Evolutionary conservation across 2,329 filamentous ascomycete genomes (phyloP).

Genomic region (Sporothrix pallida): DNA sequence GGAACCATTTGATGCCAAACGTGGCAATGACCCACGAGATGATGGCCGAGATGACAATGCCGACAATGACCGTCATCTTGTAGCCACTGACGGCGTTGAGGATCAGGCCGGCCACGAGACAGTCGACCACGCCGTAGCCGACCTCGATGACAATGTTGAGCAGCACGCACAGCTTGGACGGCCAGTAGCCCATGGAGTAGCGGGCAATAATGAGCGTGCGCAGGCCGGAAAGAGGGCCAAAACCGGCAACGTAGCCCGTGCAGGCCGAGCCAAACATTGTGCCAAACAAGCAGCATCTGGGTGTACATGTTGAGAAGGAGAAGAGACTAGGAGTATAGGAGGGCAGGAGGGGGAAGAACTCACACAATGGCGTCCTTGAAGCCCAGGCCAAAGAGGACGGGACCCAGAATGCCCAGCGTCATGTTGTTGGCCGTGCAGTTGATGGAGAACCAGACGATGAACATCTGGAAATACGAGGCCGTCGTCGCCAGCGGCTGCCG

Average conservation of each 20-base stretch:
- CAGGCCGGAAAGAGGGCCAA: constrained; percentile 32
- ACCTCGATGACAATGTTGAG: constrained; percentile 45
- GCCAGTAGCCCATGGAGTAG: constrained; percentile 47
- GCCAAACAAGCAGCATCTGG: constrained; percentile 33
- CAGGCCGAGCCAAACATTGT: constrained; percentile 32
- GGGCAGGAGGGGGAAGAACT: constrained; percentile 31
- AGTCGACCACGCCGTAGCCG: constrained; percentile 59
- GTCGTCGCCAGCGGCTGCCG: constrained; percentile 42
- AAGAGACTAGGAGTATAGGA: too few relatives aligned
- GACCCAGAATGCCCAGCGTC: constrained; percentile 43
- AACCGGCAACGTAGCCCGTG: constrained; percentile 34
- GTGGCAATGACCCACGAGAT: constrained; percentile 68
- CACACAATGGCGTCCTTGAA: constrained; percentile 42
- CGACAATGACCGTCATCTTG: constrained; percentile 66
- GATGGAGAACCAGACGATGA: constrained; percentile 53
- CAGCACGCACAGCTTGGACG: constrained; percentile 42
- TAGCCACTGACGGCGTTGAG: constrained; percentile 67
- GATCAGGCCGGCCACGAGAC: constrained; percentile 71
- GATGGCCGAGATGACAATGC: constrained; percentile 68
- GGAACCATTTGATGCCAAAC: constrained; percentile 71
- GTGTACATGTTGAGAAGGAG: not conserved
- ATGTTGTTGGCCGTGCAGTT: constrained; percentile 54
- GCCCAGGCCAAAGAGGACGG: constrained; percentile 42
- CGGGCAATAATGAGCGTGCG: constrained; percentile 40
- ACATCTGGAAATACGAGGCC: constrained; percentile 48